Evolutionary conservation across 1,284 basidiomycete species (phyloP).

Genomic region (Naganishia sp.): DNA sequence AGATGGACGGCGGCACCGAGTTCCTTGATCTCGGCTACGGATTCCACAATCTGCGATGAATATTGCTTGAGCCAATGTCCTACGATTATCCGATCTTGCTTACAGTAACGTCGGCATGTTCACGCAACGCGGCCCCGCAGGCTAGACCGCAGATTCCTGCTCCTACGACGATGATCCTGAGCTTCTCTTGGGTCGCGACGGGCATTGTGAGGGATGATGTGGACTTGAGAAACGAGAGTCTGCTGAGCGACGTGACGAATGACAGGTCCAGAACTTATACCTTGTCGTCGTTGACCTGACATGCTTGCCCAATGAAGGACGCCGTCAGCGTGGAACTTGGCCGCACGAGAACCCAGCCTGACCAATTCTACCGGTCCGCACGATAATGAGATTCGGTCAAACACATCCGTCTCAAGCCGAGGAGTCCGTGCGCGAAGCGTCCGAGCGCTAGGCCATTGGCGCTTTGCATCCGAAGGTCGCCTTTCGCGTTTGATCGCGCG

Average conservation of each 20-base stretch:
- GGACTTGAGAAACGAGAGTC: background rate
- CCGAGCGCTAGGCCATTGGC: background rate
- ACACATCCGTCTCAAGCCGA: background rate
- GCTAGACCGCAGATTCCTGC: slow-evolving; percentile 42
- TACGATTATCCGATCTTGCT: slow-evolving; percentile 1
- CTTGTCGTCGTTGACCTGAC: background rate
- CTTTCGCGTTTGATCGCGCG: background rate
- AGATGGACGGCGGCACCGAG: slow-evolving; percentile 44
- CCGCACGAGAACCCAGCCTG: too few species aligned
- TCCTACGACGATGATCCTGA: slow-evolving; percentile 40
- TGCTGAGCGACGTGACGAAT: background rate
- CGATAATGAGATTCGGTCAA: too few species aligned
- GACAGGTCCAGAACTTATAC: background rate
- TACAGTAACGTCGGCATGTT: slow-evolving; percentile 39
- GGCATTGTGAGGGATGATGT: slow-evolving; percentile 8
- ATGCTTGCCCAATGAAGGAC: background rate
- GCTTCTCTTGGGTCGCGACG: slow-evolving; percentile 20
- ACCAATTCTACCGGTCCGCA: too few species aligned
- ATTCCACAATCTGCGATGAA: slow-evolving; percentile 37
- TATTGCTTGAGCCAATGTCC: background rate
- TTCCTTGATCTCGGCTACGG: slow-evolving; percentile 37
- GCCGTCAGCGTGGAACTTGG: background rate
- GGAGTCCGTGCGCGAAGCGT: background rate
- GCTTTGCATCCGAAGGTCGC: background rate
- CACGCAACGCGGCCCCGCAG: slow-evolving; percentile 37